Base-by-base conservation (phyloP, 2,329 filamentous ascomycete species). In the Calonectria henricotiae region DNA sequence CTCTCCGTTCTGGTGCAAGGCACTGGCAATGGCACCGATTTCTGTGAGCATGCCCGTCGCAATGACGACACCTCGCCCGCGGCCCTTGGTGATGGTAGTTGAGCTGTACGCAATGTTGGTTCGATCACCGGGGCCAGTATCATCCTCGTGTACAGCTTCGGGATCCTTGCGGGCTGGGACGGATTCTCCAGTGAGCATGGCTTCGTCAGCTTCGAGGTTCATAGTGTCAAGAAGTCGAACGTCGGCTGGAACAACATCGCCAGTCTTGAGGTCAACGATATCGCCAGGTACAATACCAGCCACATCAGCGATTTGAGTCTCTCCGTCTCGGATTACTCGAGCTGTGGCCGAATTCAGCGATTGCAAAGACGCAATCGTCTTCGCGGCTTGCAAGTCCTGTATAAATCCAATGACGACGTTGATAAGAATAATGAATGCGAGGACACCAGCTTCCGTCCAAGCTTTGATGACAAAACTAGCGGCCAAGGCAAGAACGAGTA, bases 171-270 rank as follows among this genome's bases (percentile, higher is more conserved):
- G 82, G 3, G 88, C 86, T 23, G 89, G 89, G 2, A 89, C 81
- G 13, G 89, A 89, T 79, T 91, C 89, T 62, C 89, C 89, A 20
- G 89, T 91, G 32, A 91, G 85, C 47, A 89, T 83, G 9, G 88
- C 88, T 77, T 91, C 89, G 69, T 93, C 90, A 68, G 88, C 90
- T 69, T 90, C 89, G 37, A 90, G 85, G 78, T 92, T 92, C 81
- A 91, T 87, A 32, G 83, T 85, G 65, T 89, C 86, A 69, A 89
- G 72, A 4, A 86, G 74, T 62, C 87, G 83, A n/a, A 90, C 79
- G 75, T 90, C 89, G 9, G 89, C 89, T 12, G 89, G 88, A 13
- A 90, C 83, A 23, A 86, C 86, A 73, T 89, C 88, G 44, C 89
- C 89, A 37, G 84, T 86, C 77, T 80, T 85, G 75, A 85, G 78